These are phyloP conservation scores for Jamesozyma spencerorum DNA, from an alignment of 805 yeast genomes.

Conservation along the genomic window DNA sequence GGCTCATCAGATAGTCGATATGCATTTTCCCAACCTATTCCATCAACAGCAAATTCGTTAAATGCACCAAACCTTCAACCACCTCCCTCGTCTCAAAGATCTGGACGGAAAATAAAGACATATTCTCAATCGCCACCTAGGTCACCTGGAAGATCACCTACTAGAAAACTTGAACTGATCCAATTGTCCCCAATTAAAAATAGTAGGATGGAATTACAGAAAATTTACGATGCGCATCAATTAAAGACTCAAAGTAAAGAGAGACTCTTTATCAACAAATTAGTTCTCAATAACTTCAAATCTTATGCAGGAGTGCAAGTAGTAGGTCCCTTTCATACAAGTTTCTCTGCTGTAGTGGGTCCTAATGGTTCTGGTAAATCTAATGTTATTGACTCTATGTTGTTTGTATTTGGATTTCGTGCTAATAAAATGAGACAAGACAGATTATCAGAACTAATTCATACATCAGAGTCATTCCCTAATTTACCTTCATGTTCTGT, in stretches of 20 bases:
- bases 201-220: slow-evolving; percentile 27
- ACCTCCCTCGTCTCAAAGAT: slow-evolving; percentile 27
- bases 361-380: slow-evolving; percentile 98
- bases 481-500: slow-evolving; percentile 71
- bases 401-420: slow-evolving; percentile 94
- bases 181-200: slow-evolving; percentile 35
- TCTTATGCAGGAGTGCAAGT: slow-evolving; percentile 90
- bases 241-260: slow-evolving; percentile 30
- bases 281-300: slow-evolving; percentile 78
- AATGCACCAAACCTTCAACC: slow-evolving; percentile 27
- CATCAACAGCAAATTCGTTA: slow-evolving; percentile 11
- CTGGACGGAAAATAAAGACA: slow-evolving; percentile 27
- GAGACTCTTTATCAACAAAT: slow-evolving; percentile 64
- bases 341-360: slow-evolving; percentile 95
- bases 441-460: slow-evolving; percentile 84
- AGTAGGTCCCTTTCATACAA: slow-evolving; percentile 89
- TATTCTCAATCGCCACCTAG: slow-evolving; percentile 26
- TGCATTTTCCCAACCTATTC: slow-evolving; percentile 20
- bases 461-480: slow-evolving; percentile 70
- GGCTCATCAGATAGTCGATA: slow-evolving; percentile 17
- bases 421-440: slow-evolving; percentile 96
- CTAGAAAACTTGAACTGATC: slow-evolving; percentile 34
- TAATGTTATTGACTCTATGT: slow-evolving; percentile 90
- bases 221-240: slow-evolving; percentile 22
- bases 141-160: slow-evolving; percentile 30